Evolutionary conservation across 495 filamentous ascomycete genomes (phyloP).

Genomic region (Penicillium waksmanii): DNA sequence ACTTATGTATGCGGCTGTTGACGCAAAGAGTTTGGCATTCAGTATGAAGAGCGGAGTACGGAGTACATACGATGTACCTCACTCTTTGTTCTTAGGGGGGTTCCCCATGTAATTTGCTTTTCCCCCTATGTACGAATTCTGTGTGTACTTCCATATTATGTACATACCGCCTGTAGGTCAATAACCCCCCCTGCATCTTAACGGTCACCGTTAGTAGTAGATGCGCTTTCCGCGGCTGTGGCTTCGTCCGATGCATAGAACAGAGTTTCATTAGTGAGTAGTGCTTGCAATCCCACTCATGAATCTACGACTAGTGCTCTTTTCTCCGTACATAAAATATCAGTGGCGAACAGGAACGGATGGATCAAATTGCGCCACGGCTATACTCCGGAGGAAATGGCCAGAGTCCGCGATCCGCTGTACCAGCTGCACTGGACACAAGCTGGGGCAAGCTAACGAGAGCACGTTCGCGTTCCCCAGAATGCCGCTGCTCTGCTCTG

Average conservation of each 20-base stretch:
- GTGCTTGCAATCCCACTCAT: neutral
- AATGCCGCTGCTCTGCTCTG: neutral
- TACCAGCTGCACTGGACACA: neutral
- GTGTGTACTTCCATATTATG: too few species aligned
- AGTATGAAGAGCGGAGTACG: too few species aligned
- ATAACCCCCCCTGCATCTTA: constrained; percentile 5
- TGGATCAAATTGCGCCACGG: neutral
- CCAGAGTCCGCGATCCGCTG: neutral
- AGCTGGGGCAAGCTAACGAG: neutral
- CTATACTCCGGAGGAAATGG: neutral
- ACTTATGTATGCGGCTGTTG: too few species aligned
- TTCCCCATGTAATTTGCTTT: too few species aligned
- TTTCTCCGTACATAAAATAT: neutral
- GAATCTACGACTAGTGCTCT: neutral
- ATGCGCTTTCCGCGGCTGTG: constrained; percentile 34
- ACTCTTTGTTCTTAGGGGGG: too few species aligned
- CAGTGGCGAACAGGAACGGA: neutral
- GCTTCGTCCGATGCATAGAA: constrained; percentile 9
- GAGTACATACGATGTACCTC: too few species aligned
- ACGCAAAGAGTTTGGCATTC: too few species aligned
- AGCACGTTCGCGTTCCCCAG: constrained; percentile 6
- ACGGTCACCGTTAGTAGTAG: constrained; percentile 12
- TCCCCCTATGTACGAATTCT: too few species aligned
- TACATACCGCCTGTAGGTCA: too few species aligned
- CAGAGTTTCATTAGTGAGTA: neutral